Evolutionary conservation across 2,329 filamentous ascomycete genomes (phyloP).

Genomic region (Paecilomyces sp.): DNA sequence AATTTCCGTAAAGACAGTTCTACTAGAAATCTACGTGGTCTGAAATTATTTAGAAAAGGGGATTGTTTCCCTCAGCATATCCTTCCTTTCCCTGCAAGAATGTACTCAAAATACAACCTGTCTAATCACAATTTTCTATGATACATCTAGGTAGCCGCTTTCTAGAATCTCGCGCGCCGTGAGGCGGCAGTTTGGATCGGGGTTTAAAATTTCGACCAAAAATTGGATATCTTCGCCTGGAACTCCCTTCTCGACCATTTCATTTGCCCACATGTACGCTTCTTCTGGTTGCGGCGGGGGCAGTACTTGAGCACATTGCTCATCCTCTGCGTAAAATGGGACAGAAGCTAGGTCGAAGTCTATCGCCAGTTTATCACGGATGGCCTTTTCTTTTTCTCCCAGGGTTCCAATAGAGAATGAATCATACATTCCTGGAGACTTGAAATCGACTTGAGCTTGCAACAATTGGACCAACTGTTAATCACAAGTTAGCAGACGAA

Average conservation of each 20-base stretch:
- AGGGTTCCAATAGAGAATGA: conserved; percentile 6
- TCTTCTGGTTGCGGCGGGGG: conserved; percentile 9
- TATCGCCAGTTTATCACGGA: conserved; percentile 9
- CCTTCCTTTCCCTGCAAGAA: too few relatives aligned
- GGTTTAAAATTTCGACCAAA: conserved; percentile 7
- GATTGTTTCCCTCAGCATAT: too few relatives aligned
- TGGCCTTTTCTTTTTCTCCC: conserved; percentile 6
- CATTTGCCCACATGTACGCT: conserved; percentile 13
- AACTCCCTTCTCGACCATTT: conserved; percentile 12
- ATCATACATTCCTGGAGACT: conserved; percentile 10
- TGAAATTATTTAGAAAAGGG: too few relatives aligned
- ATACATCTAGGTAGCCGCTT: conserved; percentile 7
- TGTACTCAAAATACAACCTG: too few relatives aligned
- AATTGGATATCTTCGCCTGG: conserved; percentile 12
- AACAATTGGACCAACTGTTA: conserved; percentile 9
- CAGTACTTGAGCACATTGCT: conserved; percentile 5
- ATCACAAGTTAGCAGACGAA: background rate
- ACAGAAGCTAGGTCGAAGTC: conserved; percentile 8
- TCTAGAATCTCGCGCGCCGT: conserved; percentile 10
- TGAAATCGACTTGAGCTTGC: conserved; percentile 9
- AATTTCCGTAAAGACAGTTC: too few relatives aligned
- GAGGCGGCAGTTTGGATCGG: conserved; percentile 8
- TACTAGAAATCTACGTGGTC: too few relatives aligned
- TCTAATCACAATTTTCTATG: too few relatives aligned
- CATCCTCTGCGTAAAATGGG: conserved; percentile 9